Conservation (phyloP, 2,329 filamentous ascomycete species). For the Ophioceras dolichostomum region DNA sequence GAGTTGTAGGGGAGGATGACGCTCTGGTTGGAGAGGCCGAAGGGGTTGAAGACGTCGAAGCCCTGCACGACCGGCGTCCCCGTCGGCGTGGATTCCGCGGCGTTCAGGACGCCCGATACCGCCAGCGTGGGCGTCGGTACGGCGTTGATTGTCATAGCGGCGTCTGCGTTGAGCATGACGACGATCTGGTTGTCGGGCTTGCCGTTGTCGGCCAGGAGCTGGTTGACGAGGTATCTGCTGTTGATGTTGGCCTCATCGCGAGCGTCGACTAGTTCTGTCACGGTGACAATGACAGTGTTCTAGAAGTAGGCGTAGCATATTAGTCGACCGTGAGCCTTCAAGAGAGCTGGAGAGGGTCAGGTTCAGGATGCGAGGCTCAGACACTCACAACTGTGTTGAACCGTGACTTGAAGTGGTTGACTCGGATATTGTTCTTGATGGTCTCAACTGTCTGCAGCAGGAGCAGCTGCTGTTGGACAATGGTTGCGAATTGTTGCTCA, state of each 20-base stretch:
- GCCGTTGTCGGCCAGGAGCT: conserved; percentile 24
- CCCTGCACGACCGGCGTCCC: conserved; percentile 8
- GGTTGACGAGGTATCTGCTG: conserved; percentile 25
- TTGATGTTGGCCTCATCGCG: conserved; percentile 15
- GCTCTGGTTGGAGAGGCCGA: conserved; percentile 19
- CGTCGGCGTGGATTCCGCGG: conserved; percentile 1
- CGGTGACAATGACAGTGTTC: conserved; percentile 25
- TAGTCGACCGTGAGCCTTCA: no score
- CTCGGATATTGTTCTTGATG: conserved; percentile 28
- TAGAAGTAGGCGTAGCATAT: conserved; percentile 9
- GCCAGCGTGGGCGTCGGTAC: conserved; percentile 13
- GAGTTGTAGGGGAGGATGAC: conserved; percentile 21
- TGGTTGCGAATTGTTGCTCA: conserved; percentile 23
- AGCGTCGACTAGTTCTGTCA: conserved; percentile 22
- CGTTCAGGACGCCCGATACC: conserved; percentile 6
- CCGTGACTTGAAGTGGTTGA: conserved; percentile 24
- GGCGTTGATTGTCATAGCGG: conserved; percentile 20
- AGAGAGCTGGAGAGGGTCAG: no score
- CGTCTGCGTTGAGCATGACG: conserved; percentile 24
- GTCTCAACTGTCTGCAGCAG: conserved; percentile 22
- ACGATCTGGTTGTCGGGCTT: conserved; percentile 18
- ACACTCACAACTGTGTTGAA: conserved; percentile 21
- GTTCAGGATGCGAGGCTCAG: no score
- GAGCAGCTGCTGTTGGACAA: conserved; percentile 22
- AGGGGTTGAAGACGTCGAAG: conserved; percentile 18